Conservation (phyloP, 2,329 filamentous ascomycete genomes). For the Colletotrichum karsti region DNA sequence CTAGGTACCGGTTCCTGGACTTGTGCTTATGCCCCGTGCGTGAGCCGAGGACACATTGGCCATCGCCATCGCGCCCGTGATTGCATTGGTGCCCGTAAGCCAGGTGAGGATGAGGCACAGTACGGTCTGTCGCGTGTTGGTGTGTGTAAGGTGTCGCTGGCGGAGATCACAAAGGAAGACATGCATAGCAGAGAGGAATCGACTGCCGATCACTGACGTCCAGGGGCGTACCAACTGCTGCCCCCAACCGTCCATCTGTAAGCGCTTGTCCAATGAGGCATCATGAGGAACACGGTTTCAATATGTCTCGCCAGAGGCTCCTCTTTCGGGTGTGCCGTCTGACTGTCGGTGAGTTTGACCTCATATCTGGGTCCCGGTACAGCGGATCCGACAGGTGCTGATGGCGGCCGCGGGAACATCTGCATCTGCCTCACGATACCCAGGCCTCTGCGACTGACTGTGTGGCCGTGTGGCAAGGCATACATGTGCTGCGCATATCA, state of each 20-base stretch:
- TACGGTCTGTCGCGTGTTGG: background rate
- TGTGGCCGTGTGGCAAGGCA: background rate
- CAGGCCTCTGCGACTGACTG: background rate
- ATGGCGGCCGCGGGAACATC: background rate
- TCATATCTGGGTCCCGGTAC: background rate
- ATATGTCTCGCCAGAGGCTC: background rate
- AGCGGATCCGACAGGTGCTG: conserved; percentile 2
- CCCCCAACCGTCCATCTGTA: background rate
- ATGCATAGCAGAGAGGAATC: background rate
- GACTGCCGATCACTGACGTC: conserved; percentile 1
- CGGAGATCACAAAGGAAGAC: background rate
- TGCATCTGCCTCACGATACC: background rate
- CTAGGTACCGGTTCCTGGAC: conserved; percentile 19
- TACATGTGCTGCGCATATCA: background rate
- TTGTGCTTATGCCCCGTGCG: background rate
- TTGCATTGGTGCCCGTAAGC: background rate
- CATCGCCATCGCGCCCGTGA: background rate
- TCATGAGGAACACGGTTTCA: background rate
- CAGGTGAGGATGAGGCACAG: background rate
- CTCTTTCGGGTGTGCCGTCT: conserved; percentile 2
- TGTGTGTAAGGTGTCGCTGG: background rate
- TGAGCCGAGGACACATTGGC: conserved; percentile 2
- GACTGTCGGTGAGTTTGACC: conserved; percentile 1
- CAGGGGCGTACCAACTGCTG: background rate
- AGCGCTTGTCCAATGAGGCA: background rate